Conservation (phyloP, 2,329 filamentous ascomycete genomes). For the Arthrobotrys sphaeroides region DNA sequence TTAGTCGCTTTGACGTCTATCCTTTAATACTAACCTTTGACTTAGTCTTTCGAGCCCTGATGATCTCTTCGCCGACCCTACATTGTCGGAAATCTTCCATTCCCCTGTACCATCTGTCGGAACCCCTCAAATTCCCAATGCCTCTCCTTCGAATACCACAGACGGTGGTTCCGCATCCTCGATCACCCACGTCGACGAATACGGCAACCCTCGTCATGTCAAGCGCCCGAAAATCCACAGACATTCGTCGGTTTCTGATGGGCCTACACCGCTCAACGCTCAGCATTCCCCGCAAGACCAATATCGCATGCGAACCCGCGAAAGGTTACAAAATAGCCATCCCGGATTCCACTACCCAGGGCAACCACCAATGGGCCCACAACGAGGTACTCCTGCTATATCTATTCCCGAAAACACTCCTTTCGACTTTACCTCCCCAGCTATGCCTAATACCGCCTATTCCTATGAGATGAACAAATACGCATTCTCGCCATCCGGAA, state of each 20-base stretch:
- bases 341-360: conserved; percentile 46
- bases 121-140: conserved; percentile 49
- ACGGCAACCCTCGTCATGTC: conserved; percentile 37
- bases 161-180: conserved; percentile 50
- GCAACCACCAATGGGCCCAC: conserved; percentile 41
- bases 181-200: conserved; percentile 46
- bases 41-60: conserved; percentile 45
- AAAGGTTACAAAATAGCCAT: conserved; percentile 41
- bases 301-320: conserved; percentile 51
- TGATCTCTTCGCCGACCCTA: conserved; percentile 52
- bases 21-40: background rate
- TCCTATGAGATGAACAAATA: conserved; percentile 52
- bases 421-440: conserved; percentile 47
- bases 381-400: conserved; percentile 32
- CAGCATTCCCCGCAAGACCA: conserved; percentile 49
- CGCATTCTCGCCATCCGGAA: conserved; percentile 45
- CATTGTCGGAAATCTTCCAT: conserved; percentile 51
- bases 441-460: conserved; percentile 45
- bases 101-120: conserved; percentile 50
- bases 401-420: conserved; percentile 49
- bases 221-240: conserved; percentile 47
- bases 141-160: conserved; percentile 46
- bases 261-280: conserved; percentile 37
- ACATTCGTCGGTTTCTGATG: conserved; percentile 45
- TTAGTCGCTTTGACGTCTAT: background rate